Conservation (phyloP, 202 grass and related monocot species). For the Alloteropsis angusta region DNA sequence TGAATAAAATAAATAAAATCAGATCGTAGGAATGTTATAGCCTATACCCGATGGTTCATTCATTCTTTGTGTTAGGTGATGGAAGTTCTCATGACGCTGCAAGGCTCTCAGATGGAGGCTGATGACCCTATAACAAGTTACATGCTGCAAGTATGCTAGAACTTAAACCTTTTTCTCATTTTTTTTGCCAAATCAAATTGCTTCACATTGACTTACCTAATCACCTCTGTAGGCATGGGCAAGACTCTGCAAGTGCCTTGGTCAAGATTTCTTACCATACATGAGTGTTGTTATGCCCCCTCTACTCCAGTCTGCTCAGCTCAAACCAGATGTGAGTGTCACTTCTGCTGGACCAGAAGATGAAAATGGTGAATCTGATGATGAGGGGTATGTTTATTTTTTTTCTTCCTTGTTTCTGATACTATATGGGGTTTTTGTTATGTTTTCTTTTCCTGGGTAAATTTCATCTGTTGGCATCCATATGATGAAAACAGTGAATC, state of each 20-base stretch:
- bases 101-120: constrained; percentile 80
- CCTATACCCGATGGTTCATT: background rate
- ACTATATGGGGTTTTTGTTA: constrained; percentile 9
- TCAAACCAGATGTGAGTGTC: constrained; percentile 74
- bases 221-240: constrained; percentile 54
- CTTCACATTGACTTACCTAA: constrained; percentile 17
- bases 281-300: constrained; percentile 82
- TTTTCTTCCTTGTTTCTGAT: background rate
- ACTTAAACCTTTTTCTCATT: background rate
- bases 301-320: constrained; percentile 74
- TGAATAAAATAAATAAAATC: background rate
- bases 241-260: constrained; percentile 71
- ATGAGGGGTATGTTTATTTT: constrained; percentile 51
- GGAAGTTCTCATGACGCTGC: constrained; percentile 72
- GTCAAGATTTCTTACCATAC: constrained; percentile 82
- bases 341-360: constrained; percentile 50
- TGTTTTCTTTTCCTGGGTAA: constrained; percentile 20
- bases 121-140: constrained; percentile 81
- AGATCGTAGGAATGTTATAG: constrained; percentile 8
- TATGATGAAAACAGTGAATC: constrained; percentile 29
- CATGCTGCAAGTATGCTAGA: constrained; percentile 59
- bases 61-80: constrained; percentile 53
- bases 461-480: constrained; percentile 24
- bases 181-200: background rate
- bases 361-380: constrained; percentile 66